Evolutionary conservation across 495 filamentous ascomycete genomes (phyloP).

Genomic region (Hypoxylon cercidicola): DNA sequence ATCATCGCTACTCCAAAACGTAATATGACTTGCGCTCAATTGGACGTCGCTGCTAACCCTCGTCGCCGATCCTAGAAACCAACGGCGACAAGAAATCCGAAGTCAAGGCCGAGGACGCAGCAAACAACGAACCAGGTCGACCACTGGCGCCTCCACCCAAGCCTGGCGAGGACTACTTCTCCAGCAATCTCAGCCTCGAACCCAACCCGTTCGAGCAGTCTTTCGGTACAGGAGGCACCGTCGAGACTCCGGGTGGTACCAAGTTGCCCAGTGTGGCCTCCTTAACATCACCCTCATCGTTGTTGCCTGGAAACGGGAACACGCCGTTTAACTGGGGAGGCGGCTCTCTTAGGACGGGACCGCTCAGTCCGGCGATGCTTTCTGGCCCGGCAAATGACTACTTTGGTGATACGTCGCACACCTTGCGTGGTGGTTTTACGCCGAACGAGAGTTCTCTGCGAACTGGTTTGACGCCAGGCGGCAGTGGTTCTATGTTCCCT

Average conservation of each 20-base stretch:
- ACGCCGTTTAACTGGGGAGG: slow-evolving; percentile 81
- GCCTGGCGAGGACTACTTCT: slow-evolving; percentile 82
- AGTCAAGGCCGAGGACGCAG: slow-evolving; percentile 49
- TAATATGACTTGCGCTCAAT: slow-evolving; percentile 34
- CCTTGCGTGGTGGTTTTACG: slow-evolving; percentile 82
- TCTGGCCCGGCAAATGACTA: slow-evolving; percentile 81
- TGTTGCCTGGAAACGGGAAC: slow-evolving; percentile 74
- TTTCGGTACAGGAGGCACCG: slow-evolving; percentile 74
- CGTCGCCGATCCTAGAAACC: slow-evolving; percentile 36
- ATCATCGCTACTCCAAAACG: slow-evolving; percentile 23
- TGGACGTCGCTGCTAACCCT: slow-evolving; percentile 41
- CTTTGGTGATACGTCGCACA: slow-evolving; percentile 80
- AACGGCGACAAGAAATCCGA: slow-evolving; percentile 53
- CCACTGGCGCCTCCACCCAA: slow-evolving; percentile 83
- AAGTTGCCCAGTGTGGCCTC: slow-evolving; percentile 91
- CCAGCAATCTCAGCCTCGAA: slow-evolving; percentile 73
- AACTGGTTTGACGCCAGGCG: slow-evolving; percentile 92
- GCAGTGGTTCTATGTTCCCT: slow-evolving; percentile 97
- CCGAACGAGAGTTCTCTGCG: slow-evolving; percentile 96
- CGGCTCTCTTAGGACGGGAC: slow-evolving; percentile 88
- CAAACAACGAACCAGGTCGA: slow-evolving; percentile 51
- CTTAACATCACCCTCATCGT: slow-evolving; percentile 87
- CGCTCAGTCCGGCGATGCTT: slow-evolving; percentile 97
- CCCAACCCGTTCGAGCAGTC: slow-evolving; percentile 98
- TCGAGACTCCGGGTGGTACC: slow-evolving; percentile 88